phyloP scores from a whole-genome alignment of 2,329 filamentous ascomycete genomes.

The Cladorrhinum sp. region DNA sequence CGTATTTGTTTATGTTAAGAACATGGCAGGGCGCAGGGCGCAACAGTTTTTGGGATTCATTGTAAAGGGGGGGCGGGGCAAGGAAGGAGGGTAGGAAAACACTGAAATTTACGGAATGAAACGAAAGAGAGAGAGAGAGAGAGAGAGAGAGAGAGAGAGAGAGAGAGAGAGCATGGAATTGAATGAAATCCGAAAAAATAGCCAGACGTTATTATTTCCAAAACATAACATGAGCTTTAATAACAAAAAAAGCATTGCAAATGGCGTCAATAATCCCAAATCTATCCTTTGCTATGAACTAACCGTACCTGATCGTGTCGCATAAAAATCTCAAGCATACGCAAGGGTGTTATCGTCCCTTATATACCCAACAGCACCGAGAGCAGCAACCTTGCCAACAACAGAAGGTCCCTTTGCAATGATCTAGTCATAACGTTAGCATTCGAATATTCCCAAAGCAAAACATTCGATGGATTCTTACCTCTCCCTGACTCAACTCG shows the following conservation, averaged over 20 bases:
- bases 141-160: no score
- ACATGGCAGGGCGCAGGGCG: conserved; percentile 17
- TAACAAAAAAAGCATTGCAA: not conserved
- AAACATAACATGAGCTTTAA: not conserved
- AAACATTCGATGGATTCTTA: no score
- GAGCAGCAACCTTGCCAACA: conserved; percentile 59
- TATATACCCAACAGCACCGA: conserved; percentile 64
- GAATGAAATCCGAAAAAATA: not conserved
- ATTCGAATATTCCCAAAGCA: no score
- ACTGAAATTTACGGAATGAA: not conserved
- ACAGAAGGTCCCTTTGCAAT: conserved; percentile 71
- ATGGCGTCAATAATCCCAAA: not conserved
- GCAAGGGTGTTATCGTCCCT: conserved; percentile 71
- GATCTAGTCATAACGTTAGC: conserved; percentile 48
- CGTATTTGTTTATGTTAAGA: conserved; percentile 3
- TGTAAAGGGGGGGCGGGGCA: not conserved
- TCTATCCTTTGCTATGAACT: not conserved
- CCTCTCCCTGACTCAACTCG: conserved; percentile 59
- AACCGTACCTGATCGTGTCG: not conserved
- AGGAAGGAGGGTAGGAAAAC: not conserved
- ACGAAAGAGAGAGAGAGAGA: not conserved
- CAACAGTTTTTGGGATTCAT: not conserved
- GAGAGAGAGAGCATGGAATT: not conserved
- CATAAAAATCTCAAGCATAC: conserved; percentile 38
- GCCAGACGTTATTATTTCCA: not conserved